Conservation (phyloP, 441 rosid genomes). For the Euphorbia schlechtendalii region DNA sequence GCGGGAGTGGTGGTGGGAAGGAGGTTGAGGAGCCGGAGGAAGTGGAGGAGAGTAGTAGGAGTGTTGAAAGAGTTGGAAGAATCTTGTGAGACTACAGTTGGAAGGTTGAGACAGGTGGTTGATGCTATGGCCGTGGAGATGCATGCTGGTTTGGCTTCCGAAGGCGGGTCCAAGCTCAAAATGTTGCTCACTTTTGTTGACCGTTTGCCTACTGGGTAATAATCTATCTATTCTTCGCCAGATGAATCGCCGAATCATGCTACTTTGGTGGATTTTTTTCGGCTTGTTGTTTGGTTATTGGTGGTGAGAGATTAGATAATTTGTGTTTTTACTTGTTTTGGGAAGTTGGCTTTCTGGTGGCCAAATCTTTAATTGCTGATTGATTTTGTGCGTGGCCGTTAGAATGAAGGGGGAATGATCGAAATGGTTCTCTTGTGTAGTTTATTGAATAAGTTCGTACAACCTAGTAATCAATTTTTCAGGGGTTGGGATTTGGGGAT, state of each 20-base stretch:
- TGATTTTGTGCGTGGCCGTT: too few species aligned
- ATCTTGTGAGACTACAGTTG: slow-evolving; percentile 61
- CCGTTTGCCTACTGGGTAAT: slow-evolving; percentile 76
- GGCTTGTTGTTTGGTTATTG: too few species aligned
- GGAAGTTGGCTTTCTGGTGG: neutral
- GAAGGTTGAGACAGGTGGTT: slow-evolving; percentile 69
- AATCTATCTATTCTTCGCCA: neutral
- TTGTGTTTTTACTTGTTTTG: too few species aligned
- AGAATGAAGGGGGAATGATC: too few species aligned
- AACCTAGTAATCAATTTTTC: too few species aligned
- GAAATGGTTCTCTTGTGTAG: too few species aligned
- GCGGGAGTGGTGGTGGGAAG: slow-evolving; percentile 69
- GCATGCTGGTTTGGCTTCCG: slow-evolving; percentile 98
- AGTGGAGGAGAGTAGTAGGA: slow-evolving; percentile 67
- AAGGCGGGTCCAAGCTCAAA: slow-evolving; percentile 93
- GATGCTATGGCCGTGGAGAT: slow-evolving; percentile 95
- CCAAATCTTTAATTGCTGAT: neutral
- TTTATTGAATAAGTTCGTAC: neutral
- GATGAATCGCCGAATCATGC: neutral
- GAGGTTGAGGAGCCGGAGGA: slow-evolving; percentile 53
- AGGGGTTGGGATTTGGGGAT: neutral
- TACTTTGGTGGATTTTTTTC: too few species aligned
- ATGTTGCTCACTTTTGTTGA: slow-evolving; percentile 89
- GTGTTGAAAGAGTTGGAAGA: slow-evolving; percentile 72
- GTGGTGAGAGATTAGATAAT: too few species aligned